Base-by-base conservation (phyloP, 2,329 filamentous ascomycete genomes). In the Pseudocercospora ulei region DNA sequence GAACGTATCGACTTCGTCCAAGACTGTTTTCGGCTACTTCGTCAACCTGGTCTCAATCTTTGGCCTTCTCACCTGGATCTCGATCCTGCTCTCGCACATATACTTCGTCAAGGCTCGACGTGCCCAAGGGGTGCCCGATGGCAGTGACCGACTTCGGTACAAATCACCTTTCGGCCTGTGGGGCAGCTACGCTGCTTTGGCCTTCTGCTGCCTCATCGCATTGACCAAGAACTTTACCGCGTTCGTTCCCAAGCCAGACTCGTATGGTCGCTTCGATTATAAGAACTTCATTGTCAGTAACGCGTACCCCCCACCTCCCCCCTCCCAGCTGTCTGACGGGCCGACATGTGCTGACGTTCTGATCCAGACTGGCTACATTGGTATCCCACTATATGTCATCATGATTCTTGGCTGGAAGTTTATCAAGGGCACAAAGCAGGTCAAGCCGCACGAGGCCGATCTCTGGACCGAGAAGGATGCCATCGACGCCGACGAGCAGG, bases 141-240 rank as follows among this genome's bases (percentile, higher is more conserved):
- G 60, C 16, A 51, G 56, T 41, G 22, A 27, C 7, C 39, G 39
- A n/a, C 52, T 69, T 47, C 61, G 64, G 16, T 61, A 81, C 78
- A 24, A 69, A 9, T 79, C 82, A 0, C 83, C 83, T 0, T 69
- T 87, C 9, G 82, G 83, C n/a, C 63, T 76, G 23, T 72, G 59
- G 45, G 84, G 83, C 7, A 84, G 78, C 0, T 76, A 76, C 56
- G 65, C 67, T 43, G 80, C 80, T 0, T 68, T 90, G 2, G 65
- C 68, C 55, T 78, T 85, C 63, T 85, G 80, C 63, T 69, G 71
- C 54, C 57, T 90, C 20, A 81, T 90, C 45, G 73, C 80, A 1
- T 57, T 92, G 35, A 88, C 83, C 56, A 92, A 90, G 72, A 87
- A 85, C 68, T 90, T 76, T 62, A 69, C 73, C 39, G 78, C 80